phyloP scores from a whole-genome alignment of 2,329 filamentous ascomycete genomes.

The Talaromyces sp. region DNA sequence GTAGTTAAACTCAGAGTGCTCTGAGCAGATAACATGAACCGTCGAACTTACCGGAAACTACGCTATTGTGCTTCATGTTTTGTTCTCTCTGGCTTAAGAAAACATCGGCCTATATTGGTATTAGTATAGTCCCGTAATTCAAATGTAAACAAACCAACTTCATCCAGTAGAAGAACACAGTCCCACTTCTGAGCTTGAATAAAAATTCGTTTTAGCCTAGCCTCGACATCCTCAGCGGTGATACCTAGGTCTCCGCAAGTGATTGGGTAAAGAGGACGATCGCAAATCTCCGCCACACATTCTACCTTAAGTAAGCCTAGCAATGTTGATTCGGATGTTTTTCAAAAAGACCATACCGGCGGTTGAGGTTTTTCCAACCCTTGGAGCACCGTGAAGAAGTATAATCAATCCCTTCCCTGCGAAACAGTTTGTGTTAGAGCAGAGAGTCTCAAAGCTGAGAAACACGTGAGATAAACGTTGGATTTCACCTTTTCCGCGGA shows the following conservation, averaged over 20 bases:
- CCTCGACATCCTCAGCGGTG: neutral
- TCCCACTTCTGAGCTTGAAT: too few relatives aligned
- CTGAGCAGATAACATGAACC: slow-evolving; percentile 10
- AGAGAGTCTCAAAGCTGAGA: too few relatives aligned
- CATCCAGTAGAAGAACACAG: neutral
- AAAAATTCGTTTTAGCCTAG: neutral
- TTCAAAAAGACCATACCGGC: neutral
- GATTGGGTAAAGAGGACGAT: neutral
- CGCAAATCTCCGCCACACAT: neutral
- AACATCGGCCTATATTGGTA: slow-evolving; percentile 30
- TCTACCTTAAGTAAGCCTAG: neutral
- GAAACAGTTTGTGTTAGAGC: too few relatives aligned
- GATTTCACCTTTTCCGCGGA: too few relatives aligned
- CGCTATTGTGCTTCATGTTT: slow-evolving; percentile 4
- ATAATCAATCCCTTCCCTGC: slow-evolving; percentile 17
- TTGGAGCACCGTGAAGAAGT: slow-evolving; percentile 18
- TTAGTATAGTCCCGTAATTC: too few relatives aligned
- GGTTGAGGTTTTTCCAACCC: slow-evolving; percentile 18
- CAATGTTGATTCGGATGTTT: too few relatives aligned
- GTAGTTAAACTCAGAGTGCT: slow-evolving; percentile 14
- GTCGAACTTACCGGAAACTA: slow-evolving; percentile 33
- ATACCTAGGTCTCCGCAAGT: neutral
- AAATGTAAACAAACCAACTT: too few relatives aligned
- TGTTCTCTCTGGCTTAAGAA: slow-evolving; percentile 27
- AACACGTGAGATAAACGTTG: too few relatives aligned